Base-by-base conservation (phyloP, 108 stramenopile genomes). In the Thalassiosira profunda region DNA sequence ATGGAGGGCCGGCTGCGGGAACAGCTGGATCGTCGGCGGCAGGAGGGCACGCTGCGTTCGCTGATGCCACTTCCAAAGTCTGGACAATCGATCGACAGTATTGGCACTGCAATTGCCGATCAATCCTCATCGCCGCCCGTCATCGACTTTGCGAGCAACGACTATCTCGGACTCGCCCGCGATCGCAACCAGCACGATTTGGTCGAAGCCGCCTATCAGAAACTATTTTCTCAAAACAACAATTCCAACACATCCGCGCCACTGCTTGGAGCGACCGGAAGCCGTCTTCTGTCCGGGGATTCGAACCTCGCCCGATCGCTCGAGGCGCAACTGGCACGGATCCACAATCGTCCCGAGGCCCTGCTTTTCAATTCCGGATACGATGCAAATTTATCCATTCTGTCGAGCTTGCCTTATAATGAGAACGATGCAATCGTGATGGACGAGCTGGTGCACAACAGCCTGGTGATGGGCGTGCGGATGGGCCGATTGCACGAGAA, bases 71-170 rank as follows among this genome's bases (percentile, higher is more conserved):
- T 60, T 10, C 49, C 57, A 40, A 66, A 26, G 18, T 23, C 41
- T 14, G 24, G 20, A 5, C 10, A 20, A 18, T 34, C 29, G 40
- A 44, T 31, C 9, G 34, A 62, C 4, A 9, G 3, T 31, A n/a
- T 20, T 42, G 64, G 36, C 26, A 26, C 38, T 46, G 18, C 10
- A 8, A 18, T 29, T n/a, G 41, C 29, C 37, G 8, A n/a, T 33
- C 36, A 38, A 42, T 25, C 48, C 36, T 46, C 65, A 20, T 1
- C 74, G 23, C 34, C 42, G 20, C 34, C 65, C 55, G 14, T 67
- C 34, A 77, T 96, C 41, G 98, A 99, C 67, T 99, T 99, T 80
- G 89, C 92, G 18, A 94, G 92, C 65, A 99, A 99, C 61, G 98
- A 99, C 59, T 99, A 98, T 63, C 90, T 99, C 3, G 97, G 98